Percentiles rank a stretch among this genome's conserved stretches.
phyloP scores from a whole-genome alignment of 2,329 filamentous ascomycete species.

The Calonectria fujianensis region DNA sequence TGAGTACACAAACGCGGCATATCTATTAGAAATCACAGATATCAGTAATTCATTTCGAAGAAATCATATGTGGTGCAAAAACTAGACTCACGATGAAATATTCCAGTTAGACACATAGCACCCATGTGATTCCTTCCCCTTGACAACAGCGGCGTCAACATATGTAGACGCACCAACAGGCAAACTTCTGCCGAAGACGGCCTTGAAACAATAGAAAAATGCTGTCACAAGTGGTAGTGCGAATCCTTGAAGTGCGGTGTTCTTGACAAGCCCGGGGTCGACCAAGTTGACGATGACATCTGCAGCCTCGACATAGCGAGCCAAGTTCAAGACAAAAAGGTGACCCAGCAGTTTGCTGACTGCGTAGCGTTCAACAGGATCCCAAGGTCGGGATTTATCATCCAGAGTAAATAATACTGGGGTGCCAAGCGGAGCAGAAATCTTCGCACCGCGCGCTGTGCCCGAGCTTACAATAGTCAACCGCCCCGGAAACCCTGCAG shows the following conservation, averaged over 20 bases:
- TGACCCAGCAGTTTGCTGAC: conserved; percentile 37
- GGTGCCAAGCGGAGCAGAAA: neutral
- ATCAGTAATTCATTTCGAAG: neutral
- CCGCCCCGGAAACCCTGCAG: conserved; percentile 20
- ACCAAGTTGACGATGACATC: conserved; percentile 39
- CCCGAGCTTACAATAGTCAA: conserved; percentile 39
- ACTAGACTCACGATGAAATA: conserved; percentile 33
- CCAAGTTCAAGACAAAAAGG: conserved; percentile 32
- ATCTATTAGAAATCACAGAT: neutral
- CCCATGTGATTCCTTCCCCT: conserved; percentile 41
- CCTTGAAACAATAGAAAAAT: conserved; percentile 26
- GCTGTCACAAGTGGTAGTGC: neutral
- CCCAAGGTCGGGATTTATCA: conserved; percentile 11
- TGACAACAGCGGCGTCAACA: conserved; percentile 32
- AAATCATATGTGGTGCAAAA: neutral
- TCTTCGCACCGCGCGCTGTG: conserved; percentile 14
- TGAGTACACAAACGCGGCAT: conserved; percentile 31
- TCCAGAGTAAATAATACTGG: conserved; percentile 26
- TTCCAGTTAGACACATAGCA: conserved; percentile 34
- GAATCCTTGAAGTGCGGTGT: conserved; percentile 28
- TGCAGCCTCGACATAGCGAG: conserved; percentile 16
- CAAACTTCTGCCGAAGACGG: conserved; percentile 18
- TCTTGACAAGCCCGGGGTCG: conserved; percentile 34
- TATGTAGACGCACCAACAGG: conserved; percentile 40
- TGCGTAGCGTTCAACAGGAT: conserved; percentile 29